A percentile compares a stretch with the other conserved stretches of the same genome.
phyloP scores from a whole-genome alignment of 2,329 filamentous ascomycete species.

The Colletotrichum coccodes region DNA sequence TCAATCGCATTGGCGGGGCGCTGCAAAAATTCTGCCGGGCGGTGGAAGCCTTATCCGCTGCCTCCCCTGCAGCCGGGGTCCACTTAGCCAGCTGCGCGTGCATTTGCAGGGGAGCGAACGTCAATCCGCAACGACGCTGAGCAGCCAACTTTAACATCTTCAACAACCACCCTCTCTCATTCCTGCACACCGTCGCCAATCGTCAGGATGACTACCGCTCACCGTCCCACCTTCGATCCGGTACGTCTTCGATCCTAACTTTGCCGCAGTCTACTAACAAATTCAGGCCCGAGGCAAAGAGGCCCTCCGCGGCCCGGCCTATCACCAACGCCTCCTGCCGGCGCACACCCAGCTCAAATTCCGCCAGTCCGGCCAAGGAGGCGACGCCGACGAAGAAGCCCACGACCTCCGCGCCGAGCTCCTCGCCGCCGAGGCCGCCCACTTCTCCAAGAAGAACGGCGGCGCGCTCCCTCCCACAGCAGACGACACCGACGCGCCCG shows the following conservation, averaged over 20 bases:
- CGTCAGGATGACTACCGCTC: conserved; percentile 70
- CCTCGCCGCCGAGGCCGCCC: conserved; percentile 85
- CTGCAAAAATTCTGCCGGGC: conserved; percentile 60
- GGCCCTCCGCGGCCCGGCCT: conserved; percentile 89
- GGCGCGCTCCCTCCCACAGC: conserved; percentile 54
- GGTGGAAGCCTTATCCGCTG: conserved; percentile 45
- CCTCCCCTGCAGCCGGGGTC: conserved; percentile 17
- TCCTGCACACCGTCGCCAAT: background rate
- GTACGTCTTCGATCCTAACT: conserved; percentile 55
- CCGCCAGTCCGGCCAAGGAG: conserved; percentile 87
- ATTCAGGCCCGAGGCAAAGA: conserved; percentile 89
- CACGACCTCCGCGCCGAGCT: conserved; percentile 92
- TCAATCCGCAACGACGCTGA: background rate
- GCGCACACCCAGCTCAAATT: conserved; percentile 94
- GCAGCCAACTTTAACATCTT: conserved; percentile 1
- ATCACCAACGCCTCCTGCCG: conserved; percentile 94
- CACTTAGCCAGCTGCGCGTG: conserved; percentile 9
- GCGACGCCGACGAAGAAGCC: conserved; percentile 73
- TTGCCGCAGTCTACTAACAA: conserved; percentile 37
- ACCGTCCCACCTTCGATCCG: conserved; percentile 95
- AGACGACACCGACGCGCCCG: conserved; percentile 51
- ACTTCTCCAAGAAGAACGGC: conserved; percentile 87
- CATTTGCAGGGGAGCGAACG: conserved; percentile 5
- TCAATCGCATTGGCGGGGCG: conserved; percentile 35
- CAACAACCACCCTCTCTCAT: background rate